Evolutionary conservation across 192 early-diverging fungal species (phyloP), one percentile per base, ranked within the genome.

Genomic region (Coemansia biformis): DNA sequence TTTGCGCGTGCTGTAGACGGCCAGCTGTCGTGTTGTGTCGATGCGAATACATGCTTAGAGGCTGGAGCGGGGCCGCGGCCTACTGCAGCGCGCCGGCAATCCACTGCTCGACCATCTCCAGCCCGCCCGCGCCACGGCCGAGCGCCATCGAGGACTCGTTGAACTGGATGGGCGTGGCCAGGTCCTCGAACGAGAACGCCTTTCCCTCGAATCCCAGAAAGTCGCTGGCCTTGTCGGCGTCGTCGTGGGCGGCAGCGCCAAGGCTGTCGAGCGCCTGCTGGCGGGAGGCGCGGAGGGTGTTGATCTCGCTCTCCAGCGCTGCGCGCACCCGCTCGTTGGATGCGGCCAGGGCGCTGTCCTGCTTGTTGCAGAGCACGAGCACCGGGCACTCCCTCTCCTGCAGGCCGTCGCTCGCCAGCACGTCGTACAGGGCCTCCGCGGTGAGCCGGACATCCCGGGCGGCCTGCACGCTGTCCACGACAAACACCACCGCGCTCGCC

Each of bases 201-300:
- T 90, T 80, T 34, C 79, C 82, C 24, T 93, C 91, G 56, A 84
- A 85, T 10, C 91, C 91, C 51, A 93, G 50, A 61, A 80, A 92
- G 38, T 82, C 81, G 31, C 74, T 75, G 13, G 75, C 71, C 19
- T 69, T 78, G 24, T 67, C 66, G 46, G 74, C 63, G 38, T 57
- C 51, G 24, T 55, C 57, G 37, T 52, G 31, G 16, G 42, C 47
- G 14, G 30, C 17, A 18, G 15, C 53, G 24, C 55, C 33, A 26
- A 72, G 44, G 22, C 55, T 55, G 37, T 60, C 65, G 13, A 59
- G 32, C n/a, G 38, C 59, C 4, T 57, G 55, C 40, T 60, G 66
- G 37, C 56, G 51, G 16, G 52, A 52, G 24, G 44, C 21, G 12
- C 65, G 51, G n/a, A 63, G 46, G 12, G 45, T 40, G 43, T 73